These are phyloP conservation scores for Ophiocordyceps robertsii DNA, from an alignment of 2,329 filamentous ascomycete species.

Conservation along the genomic window DNA sequence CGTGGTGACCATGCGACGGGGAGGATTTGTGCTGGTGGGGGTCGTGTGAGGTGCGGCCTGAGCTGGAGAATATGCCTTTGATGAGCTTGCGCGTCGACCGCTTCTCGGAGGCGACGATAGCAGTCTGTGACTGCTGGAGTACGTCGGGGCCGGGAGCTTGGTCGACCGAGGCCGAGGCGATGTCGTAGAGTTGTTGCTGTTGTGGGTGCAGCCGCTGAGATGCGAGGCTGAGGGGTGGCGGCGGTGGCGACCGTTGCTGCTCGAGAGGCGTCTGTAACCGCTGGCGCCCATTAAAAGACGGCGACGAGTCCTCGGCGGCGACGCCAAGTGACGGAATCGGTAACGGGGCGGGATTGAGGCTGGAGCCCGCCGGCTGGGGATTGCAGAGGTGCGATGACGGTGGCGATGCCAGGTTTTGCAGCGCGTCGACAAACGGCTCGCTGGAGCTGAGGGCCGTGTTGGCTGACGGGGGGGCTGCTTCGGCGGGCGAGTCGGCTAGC, in stretches of 20 bases:
- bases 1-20: slow-evolving; percentile 14
- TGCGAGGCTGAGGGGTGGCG: slow-evolving; percentile 7
- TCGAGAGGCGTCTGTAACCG: slow-evolving; percentile 20
- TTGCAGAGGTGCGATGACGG: slow-evolving; percentile 16
- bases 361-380: slow-evolving; percentile 11
- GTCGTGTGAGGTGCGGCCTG: slow-evolving; percentile 9
- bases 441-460: slow-evolving; percentile 29
- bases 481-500: slow-evolving; percentile 18
- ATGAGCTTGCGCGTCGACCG: slow-evolving; percentile 39
- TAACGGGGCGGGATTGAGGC: slow-evolving; percentile 10
- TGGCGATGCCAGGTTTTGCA: not conserved
- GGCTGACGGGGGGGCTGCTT: slow-evolving; percentile 32
- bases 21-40: slow-evolving; percentile 8
- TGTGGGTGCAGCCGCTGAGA: slow-evolving; percentile 13
- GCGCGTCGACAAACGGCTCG: slow-evolving; percentile 29
- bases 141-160: slow-evolving; percentile 7
- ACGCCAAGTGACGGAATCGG: slow-evolving; percentile 15
- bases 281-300: slow-evolving; percentile 20
- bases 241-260: slow-evolving; percentile 27
- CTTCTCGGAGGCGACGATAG: slow-evolving; percentile 24
- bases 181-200: slow-evolving; percentile 17
- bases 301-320: slow-evolving; percentile 9
- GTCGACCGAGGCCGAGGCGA: slow-evolving; percentile 12
- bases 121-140: slow-evolving; percentile 15
- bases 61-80: slow-evolving; percentile 40